These are phyloP conservation scores for Omphalotus olearius DNA, from an alignment of 1,284 basidiomycete species.

Conservation along the genomic window DNA sequence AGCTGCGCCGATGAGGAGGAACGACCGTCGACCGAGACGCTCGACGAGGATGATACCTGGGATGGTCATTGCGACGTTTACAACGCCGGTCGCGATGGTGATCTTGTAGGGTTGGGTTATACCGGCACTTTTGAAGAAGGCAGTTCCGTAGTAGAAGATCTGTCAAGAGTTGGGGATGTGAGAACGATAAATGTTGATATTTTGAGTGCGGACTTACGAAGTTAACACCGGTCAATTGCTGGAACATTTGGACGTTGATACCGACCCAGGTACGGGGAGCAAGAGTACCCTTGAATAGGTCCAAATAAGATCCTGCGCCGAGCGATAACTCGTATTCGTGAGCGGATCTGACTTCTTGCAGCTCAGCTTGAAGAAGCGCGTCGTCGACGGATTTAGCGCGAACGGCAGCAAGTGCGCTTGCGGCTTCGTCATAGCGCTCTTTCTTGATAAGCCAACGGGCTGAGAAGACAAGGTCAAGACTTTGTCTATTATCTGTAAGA, in stretches of 20 bases:
- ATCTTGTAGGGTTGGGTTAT: conserved; percentile 43
- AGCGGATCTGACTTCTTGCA: conserved; percentile 56
- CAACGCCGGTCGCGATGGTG: conserved; percentile 14
- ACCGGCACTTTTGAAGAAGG: conserved; percentile 43
- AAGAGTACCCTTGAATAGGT: conserved; percentile 16
- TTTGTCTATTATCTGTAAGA: conserved; percentile 37
- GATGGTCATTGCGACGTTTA: conserved; percentile 39
- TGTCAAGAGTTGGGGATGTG: not conserved
- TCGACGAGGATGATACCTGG: conserved; percentile 38
- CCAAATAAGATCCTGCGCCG: conserved; percentile 32
- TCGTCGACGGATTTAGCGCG: conserved; percentile 37
- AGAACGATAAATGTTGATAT: not conserved
- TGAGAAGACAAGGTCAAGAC: not conserved
- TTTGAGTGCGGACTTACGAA: conserved; percentile 27
- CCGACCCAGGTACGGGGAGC: conserved; percentile 16
- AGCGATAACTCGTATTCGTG: conserved; percentile 48
- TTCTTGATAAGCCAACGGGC: conserved; percentile 30
- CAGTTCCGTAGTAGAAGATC: conserved; percentile 65
- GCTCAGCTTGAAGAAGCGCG: conserved; percentile 43
- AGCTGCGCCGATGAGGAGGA: conserved; percentile 40
- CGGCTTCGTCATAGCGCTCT: conserved; percentile 23
- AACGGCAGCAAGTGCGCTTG: conserved; percentile 47
- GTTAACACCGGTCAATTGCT: conserved; percentile 74
- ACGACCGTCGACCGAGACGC: conserved; percentile 38
- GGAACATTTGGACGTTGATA: conserved; percentile 49